phyloP scores from a whole-genome alignment of 192 early-diverging fungal genomes.

The Coemansia interrupta region DNA sequence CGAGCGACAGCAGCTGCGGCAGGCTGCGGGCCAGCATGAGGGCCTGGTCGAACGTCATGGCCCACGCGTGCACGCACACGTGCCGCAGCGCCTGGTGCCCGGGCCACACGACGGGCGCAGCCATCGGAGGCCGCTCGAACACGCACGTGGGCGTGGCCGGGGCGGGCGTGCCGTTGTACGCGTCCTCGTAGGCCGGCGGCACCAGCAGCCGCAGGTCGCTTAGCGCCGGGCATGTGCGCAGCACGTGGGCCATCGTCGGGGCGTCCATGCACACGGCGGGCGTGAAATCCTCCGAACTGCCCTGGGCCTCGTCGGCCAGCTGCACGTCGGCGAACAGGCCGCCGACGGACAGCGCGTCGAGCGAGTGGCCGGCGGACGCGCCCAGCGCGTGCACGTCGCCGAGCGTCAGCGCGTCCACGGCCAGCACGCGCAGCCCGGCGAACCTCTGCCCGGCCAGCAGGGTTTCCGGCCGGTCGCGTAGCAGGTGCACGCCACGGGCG shows the following conservation, averaged over 20 bases:
- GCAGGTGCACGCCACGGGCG: conserved; percentile 10
- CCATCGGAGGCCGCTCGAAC: conserved; percentile 6
- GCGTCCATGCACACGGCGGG: conserved; percentile 6
- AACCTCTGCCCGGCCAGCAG: conserved; percentile 11
- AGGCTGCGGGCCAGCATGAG: conserved; percentile 5
- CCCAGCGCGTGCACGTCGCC: conserved; percentile 13
- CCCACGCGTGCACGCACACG: conserved; percentile 28
- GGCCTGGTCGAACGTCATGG: conserved; percentile 38
- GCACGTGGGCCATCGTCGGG: background rate
- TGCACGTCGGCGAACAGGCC: conserved; percentile 18
- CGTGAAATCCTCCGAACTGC: background rate
- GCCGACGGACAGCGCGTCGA: conserved; percentile 26
- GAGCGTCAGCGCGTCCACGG: conserved; percentile 15
- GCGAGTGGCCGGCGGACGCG: conserved; percentile 2
- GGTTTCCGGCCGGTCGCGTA: background rate
- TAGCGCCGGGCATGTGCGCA: conserved; percentile 11
- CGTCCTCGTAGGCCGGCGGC: conserved; percentile 28
- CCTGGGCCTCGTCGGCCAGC: conserved; percentile 5
- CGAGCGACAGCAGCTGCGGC: conserved; percentile 16
- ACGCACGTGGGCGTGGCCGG: conserved; percentile 5
- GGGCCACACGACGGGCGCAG: background rate
- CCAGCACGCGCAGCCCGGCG: conserved; percentile 9
- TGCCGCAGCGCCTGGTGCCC: conserved; percentile 4
- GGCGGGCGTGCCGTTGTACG: conserved; percentile 10
- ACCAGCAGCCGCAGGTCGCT: conserved; percentile 21